Evolutionary conservation across 1,284 basidiomycete species (phyloP), one percentile per base, ranked within the genome.

Genomic region (Ceratobasidium sp.): DNA sequence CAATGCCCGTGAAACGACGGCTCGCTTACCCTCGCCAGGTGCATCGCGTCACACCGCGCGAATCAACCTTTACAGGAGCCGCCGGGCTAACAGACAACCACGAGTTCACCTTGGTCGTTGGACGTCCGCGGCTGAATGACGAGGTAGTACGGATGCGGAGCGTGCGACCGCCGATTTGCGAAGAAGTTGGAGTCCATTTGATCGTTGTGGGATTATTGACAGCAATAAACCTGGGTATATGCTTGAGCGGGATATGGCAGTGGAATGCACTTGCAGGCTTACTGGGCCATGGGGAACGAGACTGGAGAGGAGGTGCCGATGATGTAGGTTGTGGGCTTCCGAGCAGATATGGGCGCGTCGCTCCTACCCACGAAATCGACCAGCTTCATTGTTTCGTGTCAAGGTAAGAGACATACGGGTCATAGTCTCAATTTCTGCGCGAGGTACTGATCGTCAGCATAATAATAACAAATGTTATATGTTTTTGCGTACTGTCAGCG

Each of bases 221-320:
- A 0, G 76, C 79, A 79, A 83, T 81, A 80, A 84, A 84, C 16
- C 81, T 69, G 22, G 2, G 7, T n/a, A 37, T 56, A 48, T 53
- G 39, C 6, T 13, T 41, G 39, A 46, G 43, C 37, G 16, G 14
- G 31, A 39, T 29, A 6, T 24, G n/a, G 2, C 27, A 16, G 27
- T 19, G 24, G 7, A 48, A 5, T 11, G 49, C 2, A 19, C 4
- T 2, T 4, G 19, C n/a, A 13, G 16, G 22, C 54, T 34, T 31
- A 48, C 54, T 69, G 76, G 6, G 82, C 83, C 83, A 84, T 83
- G 11, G 84, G 83, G 80, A 84, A 82, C 22, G 74, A 76, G 19
- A 71, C 19, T 14, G 74, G 16, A 0, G 63, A 64, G 75, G 76
- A 79, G 72, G 14, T 76, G 16, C 82, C 82, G 61, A 84, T 80